Conservation (phyloP, 2,329 filamentous ascomycete genomes). For the Leptosphaerulina australis region DNA sequence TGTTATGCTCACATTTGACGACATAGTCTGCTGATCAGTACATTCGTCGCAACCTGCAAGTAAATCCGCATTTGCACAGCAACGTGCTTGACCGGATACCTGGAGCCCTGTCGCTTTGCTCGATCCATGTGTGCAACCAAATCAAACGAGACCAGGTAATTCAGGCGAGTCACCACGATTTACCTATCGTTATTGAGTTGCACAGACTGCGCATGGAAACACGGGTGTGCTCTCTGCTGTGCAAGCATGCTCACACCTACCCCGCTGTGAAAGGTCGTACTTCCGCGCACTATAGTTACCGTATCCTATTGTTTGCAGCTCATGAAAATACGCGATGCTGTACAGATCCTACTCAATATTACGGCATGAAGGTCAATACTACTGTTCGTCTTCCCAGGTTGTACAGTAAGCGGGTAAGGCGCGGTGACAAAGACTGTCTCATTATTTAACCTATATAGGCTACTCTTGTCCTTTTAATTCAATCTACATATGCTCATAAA, state of each 20-base stretch:
- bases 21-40: neutral
- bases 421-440: neutral
- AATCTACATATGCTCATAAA: neutral
- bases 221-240: neutral
- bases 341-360: neutral
- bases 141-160: neutral
- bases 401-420: neutral
- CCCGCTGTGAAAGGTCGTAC: neutral
- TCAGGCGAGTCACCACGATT: neutral
- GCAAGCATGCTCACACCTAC: neutral
- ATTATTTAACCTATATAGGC: neutral
- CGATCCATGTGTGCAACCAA: neutral
- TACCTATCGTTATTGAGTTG: neutral
- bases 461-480: neutral
- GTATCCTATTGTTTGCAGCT: neutral
- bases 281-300: neutral
- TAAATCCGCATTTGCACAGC: neutral
- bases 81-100: slow-evolving; percentile 1
- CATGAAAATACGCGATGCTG: neutral
- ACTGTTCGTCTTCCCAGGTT: neutral
- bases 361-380: neutral
- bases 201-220: neutral
- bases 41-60: slow-evolving; percentile 1
- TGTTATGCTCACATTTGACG: neutral
- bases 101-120: neutral